phyloP scores from a whole-genome alignment of 148 eudicot genomes.

The Fagopyrum homotropicum region DNA sequence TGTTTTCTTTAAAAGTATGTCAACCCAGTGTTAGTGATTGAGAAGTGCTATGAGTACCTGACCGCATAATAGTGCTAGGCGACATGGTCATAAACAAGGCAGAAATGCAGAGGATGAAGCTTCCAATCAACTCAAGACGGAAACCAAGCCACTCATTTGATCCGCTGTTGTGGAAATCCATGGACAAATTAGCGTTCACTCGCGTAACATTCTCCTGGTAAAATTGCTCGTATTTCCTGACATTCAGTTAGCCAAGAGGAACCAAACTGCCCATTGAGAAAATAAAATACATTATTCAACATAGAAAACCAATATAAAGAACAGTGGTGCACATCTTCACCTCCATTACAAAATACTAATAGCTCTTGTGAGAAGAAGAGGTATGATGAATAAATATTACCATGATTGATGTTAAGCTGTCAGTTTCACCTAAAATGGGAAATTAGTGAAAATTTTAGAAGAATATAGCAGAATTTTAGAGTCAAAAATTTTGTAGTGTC shows the following conservation, averaged over 20 bases:
- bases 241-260: slow-evolving; percentile 84
- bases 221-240: slow-evolving; percentile 63
- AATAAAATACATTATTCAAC: not conserved
- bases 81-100: slow-evolving; percentile 69
- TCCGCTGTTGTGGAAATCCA: slow-evolving; percentile 91
- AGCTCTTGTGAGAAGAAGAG: slow-evolving; percentile 66
- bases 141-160: slow-evolving; percentile 92
- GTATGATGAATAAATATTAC: slow-evolving; percentile 39
- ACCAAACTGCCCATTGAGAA: slow-evolving; percentile 6
- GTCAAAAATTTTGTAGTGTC: too few relatives aligned
- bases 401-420: too few relatives aligned
- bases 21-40: not conserved
- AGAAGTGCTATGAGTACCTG: slow-evolving; percentile 37
- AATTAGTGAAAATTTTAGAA: too few relatives aligned
- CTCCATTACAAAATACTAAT: slow-evolving; percentile 89
- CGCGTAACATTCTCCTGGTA: slow-evolving; percentile 59
- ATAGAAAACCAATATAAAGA: not conserved
- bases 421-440: too few relatives aligned
- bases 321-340: slow-evolving; percentile 25
- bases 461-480: too few relatives aligned
- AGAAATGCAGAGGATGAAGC: slow-evolving; percentile 65
- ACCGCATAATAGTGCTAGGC: slow-evolving; percentile 71
- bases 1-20: not conserved
- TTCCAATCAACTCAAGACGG: slow-evolving; percentile 83
- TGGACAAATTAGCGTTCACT: slow-evolving; percentile 62